Conservation (phyloP, 805 yeast species). For the Martiniozyma abietophila region DNA sequence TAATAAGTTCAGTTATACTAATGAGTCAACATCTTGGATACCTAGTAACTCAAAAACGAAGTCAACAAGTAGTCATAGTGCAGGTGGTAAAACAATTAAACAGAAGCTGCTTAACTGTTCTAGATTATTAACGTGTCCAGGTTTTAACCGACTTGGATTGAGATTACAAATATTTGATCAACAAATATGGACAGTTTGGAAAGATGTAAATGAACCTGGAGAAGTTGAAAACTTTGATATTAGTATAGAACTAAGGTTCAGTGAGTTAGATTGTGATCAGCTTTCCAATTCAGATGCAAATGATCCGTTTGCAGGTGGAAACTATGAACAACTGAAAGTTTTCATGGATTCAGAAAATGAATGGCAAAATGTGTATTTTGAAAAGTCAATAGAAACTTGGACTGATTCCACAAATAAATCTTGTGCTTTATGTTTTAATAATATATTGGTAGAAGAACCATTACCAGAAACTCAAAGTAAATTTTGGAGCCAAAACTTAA, state of each 20-base stretch:
- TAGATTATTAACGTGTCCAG: conserved; percentile 32
- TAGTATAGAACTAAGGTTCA: too few relatives aligned
- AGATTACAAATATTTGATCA: conserved; percentile 36
- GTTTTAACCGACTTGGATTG: conserved; percentile 38
- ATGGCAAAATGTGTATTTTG: conserved; percentile 13
- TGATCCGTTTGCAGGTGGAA: conserved; percentile 16
- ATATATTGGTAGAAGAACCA: conserved; percentile 7
- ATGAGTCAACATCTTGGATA: too few relatives aligned
- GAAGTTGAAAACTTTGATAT: conserved; percentile 12
- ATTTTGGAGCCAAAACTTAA: too few relatives aligned
- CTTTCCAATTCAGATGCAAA: too few relatives aligned
- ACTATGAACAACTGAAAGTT: conserved; percentile 22
- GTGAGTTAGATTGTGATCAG: too few relatives aligned
- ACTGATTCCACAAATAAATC: conserved; percentile 5
- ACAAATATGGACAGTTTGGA: conserved; percentile 28
- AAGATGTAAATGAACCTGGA: conserved; percentile 19
- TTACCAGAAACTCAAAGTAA: too few relatives aligned
- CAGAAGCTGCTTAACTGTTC: conserved; percentile 40
- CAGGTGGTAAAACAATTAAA: conserved; percentile 33
- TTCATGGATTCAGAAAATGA: conserved; percentile 11
- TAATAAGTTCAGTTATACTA: too few relatives aligned
- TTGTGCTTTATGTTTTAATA: conserved; percentile 14
- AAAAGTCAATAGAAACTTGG: conserved; percentile 12
- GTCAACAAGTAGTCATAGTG: conserved; percentile 8
- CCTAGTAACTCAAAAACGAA: too few relatives aligned